Evolutionary conservation across 352 stramenopile species (phyloP), one percentile per base, ranked within the genome.

Genomic region (Phytopythium oedochilum): DNA sequence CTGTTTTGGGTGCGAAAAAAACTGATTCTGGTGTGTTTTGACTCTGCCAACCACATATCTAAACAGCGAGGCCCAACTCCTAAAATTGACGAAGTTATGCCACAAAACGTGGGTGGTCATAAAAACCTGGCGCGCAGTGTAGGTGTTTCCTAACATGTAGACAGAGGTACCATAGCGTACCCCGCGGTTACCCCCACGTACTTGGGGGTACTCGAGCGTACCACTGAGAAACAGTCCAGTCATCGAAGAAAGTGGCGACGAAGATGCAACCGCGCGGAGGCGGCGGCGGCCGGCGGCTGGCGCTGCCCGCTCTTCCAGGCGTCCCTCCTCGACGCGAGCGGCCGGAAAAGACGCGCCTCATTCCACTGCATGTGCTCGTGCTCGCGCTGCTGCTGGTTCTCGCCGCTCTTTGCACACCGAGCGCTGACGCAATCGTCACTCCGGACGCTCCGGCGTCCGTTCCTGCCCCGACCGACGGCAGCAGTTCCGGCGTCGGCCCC

Each of bases 401-500:
- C 6, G 38, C 31, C 55, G 14, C 25, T 20, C 10, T 17, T 42
- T 32, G 25, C 44, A 15, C 31, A 17, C 9, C 31, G 34, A 18
- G 29, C 39, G 45, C 0, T 4, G 40, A 36, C 7, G 60, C 53
- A 22, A 71, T 72, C 60, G 66, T 72, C 38, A 72, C 64, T 8
- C 64, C 60, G 23, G 64, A 72, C 49, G 60, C 53, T 6, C 64
- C 63, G 12, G 52, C 57, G 17, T 46, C 22, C 4, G 11, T 28
- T 29, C 22, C 40, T 29, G 3, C 7, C 11, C 20, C 40, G 22
- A 26, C 5, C 22, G 40, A 31, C 14, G 22, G 40, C 20, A 46
- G 20, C 40, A 18, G 40, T 12, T 20, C 40, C 12, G 20, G 40
- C 9, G 40, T 22, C 17, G 25, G 22, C 22, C 5, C n/a, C 1